Conservation (phyloP, 1,139 yeast species). For the Lodderomyces jiufengensis region DNA sequence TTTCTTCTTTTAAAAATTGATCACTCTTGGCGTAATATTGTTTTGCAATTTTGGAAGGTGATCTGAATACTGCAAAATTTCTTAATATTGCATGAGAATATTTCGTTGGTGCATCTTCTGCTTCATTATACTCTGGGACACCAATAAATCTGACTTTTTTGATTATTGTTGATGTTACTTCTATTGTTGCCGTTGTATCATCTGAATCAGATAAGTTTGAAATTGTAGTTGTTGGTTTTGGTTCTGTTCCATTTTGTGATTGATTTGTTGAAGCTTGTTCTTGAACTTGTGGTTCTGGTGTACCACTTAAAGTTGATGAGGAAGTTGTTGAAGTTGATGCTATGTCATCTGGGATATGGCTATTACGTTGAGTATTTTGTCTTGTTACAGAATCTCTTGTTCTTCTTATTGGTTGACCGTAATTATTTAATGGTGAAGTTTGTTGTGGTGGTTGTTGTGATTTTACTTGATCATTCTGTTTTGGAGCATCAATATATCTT, state of each 20-base stretch:
- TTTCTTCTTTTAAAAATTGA: slow-evolving; percentile 49
- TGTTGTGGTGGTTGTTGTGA: slow-evolving; percentile 7
- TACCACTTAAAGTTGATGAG: slow-evolving; percentile 4
- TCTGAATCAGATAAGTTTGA: not conserved
- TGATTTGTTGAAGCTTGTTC: not conserved
- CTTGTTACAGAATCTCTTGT: slow-evolving; percentile 34
- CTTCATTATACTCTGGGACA: slow-evolving; percentile 49
- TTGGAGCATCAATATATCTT: slow-evolving; percentile 16
- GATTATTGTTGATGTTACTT: slow-evolving; percentile 3
- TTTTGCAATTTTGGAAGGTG: slow-evolving; percentile 17
- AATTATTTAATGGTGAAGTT: slow-evolving; percentile 1
- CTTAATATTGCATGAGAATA: slow-evolving; percentile 45
- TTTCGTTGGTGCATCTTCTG: slow-evolving; percentile 54
- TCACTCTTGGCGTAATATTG: slow-evolving; percentile 35
- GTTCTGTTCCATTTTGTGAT: not conserved
- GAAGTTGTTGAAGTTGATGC: slow-evolving; percentile 2
- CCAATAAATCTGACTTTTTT: slow-evolving; percentile 53
- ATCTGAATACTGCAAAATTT: slow-evolving; percentile 41
- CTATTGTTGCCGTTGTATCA: slow-evolving; percentile 5
- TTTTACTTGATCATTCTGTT: not conserved
- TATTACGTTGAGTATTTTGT: slow-evolving; percentile 31
- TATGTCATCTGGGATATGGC: slow-evolving; percentile 17
- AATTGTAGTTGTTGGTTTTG: not conserved
- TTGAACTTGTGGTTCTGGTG: slow-evolving; percentile 3
- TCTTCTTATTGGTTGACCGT: slow-evolving; percentile 9